These are phyloP conservation scores for Monosporascus sp. DNA, from an alignment of 2,329 filamentous ascomycete species.

Conservation along the genomic window DNA sequence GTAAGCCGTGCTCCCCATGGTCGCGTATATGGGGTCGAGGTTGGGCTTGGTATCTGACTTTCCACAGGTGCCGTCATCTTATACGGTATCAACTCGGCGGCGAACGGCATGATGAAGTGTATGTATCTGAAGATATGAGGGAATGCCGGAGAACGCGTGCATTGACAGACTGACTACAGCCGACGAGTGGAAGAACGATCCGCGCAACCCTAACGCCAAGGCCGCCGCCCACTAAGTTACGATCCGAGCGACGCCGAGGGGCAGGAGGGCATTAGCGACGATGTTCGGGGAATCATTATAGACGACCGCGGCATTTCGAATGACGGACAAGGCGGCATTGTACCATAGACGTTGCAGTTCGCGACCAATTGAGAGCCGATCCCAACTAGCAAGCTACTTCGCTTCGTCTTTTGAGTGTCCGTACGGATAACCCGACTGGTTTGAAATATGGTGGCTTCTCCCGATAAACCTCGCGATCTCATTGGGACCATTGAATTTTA, in stretches of 20 bases:
- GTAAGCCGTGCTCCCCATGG: constrained; percentile 51
- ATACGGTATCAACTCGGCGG: constrained; percentile 85
- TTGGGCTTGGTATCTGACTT: constrained; percentile 16
- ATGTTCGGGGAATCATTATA: constrained; percentile 16
- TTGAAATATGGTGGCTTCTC: too few species aligned
- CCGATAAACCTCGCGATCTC: too few species aligned
- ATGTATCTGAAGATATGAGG: constrained; percentile 25
- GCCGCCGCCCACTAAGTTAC: constrained; percentile 38
- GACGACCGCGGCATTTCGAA: constrained; percentile 18
- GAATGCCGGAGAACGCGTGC: constrained; percentile 18
- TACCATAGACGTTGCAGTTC: constrained; percentile 26
- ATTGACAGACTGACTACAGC: constrained; percentile 43
- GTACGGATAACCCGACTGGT: neutral
- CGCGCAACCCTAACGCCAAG: constrained; percentile 69
- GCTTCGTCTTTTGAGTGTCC: neutral
- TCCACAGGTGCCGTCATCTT: constrained; percentile 70
- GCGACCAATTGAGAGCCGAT: constrained; percentile 14
- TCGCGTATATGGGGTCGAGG: too few species aligned
- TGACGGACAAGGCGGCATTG: constrained; percentile 18
- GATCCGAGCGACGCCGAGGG: neutral
- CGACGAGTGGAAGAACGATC: constrained; percentile 96
- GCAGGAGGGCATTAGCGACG: constrained; percentile 12
- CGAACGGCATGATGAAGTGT: constrained; percentile 75
- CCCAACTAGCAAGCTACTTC: constrained; percentile 6
- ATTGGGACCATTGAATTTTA: too few species aligned